Evolutionary conservation across 1,139 yeast genomes (phyloP).

Genomic region (Yarrowia galli): DNA sequence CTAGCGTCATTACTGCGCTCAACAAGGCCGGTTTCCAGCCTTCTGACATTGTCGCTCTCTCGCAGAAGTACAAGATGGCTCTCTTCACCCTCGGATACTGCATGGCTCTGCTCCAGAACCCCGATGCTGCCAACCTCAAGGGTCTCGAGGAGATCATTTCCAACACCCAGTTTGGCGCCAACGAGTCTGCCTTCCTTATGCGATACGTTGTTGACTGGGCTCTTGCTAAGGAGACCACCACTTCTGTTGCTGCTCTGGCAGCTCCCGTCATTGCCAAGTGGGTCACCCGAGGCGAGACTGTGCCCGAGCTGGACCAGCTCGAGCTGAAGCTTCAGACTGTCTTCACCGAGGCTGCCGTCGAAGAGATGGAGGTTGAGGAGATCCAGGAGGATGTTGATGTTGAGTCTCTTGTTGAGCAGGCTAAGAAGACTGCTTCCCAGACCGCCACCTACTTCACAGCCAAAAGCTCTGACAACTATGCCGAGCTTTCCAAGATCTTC

Average conservation of each 20-base stretch:
- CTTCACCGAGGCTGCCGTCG: conserved; percentile 36
- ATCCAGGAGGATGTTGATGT: conserved; percentile 26
- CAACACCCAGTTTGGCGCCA: conserved; percentile 43
- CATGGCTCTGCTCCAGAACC: conserved; percentile 28
- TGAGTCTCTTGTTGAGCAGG: conserved; percentile 23
- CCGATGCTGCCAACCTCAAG: conserved; percentile 34
- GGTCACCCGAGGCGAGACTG: conserved; percentile 35
- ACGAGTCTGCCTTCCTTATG: conserved; percentile 41
- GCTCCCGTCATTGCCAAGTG: conserved; percentile 34
- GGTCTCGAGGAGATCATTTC: conserved; percentile 46
- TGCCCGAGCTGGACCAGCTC: conserved; percentile 26
- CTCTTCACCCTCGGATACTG: conserved; percentile 35
- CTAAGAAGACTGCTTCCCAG: conserved; percentile 26
- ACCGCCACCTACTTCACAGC: conserved; percentile 17
- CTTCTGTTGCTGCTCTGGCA: conserved; percentile 26
- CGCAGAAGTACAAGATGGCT: conserved; percentile 45
- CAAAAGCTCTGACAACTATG: conserved; percentile 21
- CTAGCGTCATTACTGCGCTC: conserved; percentile 44
- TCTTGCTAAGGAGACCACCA: conserved; percentile 33
- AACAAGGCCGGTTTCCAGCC: conserved; percentile 44
- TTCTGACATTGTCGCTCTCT: conserved; percentile 45
- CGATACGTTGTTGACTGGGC: conserved; percentile 40
- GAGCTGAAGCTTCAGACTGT: conserved; percentile 37
- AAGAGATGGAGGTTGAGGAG: conserved; percentile 37
- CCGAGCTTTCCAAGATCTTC: conserved; percentile 25